Conservation (phyloP, 2,329 filamentous ascomycete species). For the Ophiostoma perfectum region DNA sequence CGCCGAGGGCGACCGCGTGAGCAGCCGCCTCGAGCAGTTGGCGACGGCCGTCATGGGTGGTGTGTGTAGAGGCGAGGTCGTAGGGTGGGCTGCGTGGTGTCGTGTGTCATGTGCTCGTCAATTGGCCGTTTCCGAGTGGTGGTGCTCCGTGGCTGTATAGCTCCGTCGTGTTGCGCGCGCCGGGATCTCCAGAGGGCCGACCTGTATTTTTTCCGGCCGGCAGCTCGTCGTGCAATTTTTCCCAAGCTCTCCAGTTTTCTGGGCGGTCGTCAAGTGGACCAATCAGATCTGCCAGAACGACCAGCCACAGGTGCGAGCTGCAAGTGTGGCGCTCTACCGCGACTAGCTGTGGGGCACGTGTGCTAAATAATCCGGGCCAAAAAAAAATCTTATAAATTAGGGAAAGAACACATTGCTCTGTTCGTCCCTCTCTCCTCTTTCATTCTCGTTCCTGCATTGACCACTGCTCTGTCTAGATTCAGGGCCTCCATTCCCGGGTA, state of each 20-base stretch:
- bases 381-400: not conserved
- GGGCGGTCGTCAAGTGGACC: constrained; percentile 5
- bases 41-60: constrained; percentile 22
- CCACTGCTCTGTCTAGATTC: not conserved
- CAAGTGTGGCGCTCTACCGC: not conserved
- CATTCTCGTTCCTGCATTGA: not conserved
- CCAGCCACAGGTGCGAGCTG: constrained; percentile 12
- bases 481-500: not conserved
- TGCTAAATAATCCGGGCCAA: constrained; percentile 12
- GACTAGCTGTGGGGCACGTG: not conserved
- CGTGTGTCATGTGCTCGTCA: not conserved
- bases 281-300: not conserved
- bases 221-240: constrained; percentile 15
- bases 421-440: not conserved
- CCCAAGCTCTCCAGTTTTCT: constrained; percentile 16
- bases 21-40: constrained; percentile 24
- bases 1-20: constrained; percentile 20
- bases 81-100: not conserved
- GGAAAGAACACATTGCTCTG: constrained; percentile 20
- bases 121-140: not conserved
- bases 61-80: not conserved
- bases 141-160: not conserved
- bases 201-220: not conserved
- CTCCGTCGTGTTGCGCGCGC: not conserved
- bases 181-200: constrained; percentile 5